phyloP scores from a whole-genome alignment of 2,329 filamentous ascomycete species.

The Pestalotiopsis sp. region DNA sequence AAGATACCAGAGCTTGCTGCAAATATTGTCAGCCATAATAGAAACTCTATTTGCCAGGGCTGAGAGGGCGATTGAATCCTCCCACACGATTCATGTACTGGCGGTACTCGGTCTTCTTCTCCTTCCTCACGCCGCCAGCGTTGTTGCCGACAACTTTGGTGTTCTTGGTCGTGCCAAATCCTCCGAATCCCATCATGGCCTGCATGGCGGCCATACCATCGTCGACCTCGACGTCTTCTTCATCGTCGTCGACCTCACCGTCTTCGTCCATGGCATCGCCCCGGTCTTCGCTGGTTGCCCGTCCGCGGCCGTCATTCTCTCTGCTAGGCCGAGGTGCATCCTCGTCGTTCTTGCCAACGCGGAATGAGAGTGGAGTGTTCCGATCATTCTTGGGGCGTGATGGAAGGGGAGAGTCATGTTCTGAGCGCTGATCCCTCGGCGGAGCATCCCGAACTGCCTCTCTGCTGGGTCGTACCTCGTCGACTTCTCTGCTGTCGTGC shows the following conservation, averaged over 20 bases:
- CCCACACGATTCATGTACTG: conserved; percentile 94
- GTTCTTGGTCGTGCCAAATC: conserved; percentile 84
- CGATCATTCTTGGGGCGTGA: conserved; percentile 26
- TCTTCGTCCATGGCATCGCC: conserved; percentile 32
- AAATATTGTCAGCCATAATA: not conserved
- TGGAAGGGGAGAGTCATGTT: conserved; percentile 29
- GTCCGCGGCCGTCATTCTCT: conserved; percentile 19
- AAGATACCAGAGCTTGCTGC: not conserved
- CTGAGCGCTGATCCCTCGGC: conserved; percentile 9
- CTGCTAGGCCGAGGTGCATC: conserved; percentile 22
- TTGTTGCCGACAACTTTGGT: conserved; percentile 89
- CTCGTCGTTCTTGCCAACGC: conserved; percentile 35
- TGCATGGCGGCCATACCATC: conserved; percentile 77
- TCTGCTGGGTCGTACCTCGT: conserved; percentile 20
- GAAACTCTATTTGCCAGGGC: conserved; percentile 42
- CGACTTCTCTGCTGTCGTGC: conserved; percentile 20
- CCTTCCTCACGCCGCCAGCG: conserved; percentile 79
- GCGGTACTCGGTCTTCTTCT: conserved; percentile 92
- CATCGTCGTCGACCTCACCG: conserved; percentile 41
- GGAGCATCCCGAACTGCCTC: conserved; percentile 17
- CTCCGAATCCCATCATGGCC: conserved; percentile 86
- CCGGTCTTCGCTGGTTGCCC: conserved; percentile 14
- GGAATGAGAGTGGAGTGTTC: conserved; percentile 35
- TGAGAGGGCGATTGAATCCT: conserved; percentile 79
- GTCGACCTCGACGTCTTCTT: conserved; percentile 54